Evolutionary conservation across 192 early-diverging fungal genomes (phyloP).

Genomic region (Piromyces finnis): DNA sequence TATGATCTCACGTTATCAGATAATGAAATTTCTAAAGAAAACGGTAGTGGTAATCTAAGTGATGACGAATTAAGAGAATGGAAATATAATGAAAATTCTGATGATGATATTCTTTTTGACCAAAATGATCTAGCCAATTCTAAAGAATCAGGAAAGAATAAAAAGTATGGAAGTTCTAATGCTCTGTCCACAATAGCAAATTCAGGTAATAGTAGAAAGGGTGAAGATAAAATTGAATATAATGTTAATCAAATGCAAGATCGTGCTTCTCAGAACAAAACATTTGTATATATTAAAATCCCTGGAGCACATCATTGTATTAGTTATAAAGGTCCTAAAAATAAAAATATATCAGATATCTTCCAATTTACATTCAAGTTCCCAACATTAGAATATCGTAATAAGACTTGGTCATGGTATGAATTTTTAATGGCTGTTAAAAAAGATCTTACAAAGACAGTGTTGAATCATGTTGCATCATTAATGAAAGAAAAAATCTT

Average conservation of each 20-base stretch:
- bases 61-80: not conserved
- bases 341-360: slow-evolving; percentile 61
- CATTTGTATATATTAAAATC: slow-evolving; percentile 82
- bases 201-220: not conserved
- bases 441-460: slow-evolving; percentile 7
- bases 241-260: slow-evolving; percentile 68
- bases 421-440: slow-evolving; percentile 50
- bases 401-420: slow-evolving; percentile 65
- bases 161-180: not conserved
- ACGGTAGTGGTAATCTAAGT: not conserved
- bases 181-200: not conserved
- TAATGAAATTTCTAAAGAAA: not conserved
- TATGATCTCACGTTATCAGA: not conserved
- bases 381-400: slow-evolving; percentile 61
- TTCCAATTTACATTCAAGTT: slow-evolving; percentile 50
- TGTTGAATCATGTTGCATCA: not conserved
- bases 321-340: slow-evolving; percentile 67
- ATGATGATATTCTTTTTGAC: not conserved
- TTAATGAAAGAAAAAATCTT: not conserved
- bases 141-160: not conserved
- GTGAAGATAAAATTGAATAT: slow-evolving; percentile 9
- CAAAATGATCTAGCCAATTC: not conserved
- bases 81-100: not conserved
- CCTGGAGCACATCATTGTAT: slow-evolving; percentile 63
- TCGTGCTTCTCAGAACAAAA: slow-evolving; percentile 63